Conservation (phyloP, 164 flowering plant species). For the Magnolia sinica region DNA sequence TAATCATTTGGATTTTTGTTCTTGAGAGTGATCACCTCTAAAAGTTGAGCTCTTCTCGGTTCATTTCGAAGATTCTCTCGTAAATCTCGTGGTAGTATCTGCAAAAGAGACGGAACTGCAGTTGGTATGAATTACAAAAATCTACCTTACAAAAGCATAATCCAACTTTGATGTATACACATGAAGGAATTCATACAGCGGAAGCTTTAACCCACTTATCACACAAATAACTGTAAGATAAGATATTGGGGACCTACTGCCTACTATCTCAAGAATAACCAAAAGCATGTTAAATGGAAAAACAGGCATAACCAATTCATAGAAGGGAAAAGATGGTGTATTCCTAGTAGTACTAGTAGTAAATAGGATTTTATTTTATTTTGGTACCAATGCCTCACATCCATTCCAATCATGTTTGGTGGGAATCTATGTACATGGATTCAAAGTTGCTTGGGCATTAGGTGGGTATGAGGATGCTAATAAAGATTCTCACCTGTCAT, state of each 20-base stretch:
- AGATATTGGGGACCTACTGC: too few relatives aligned
- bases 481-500: too few relatives aligned
- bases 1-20: too few relatives aligned
- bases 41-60: conserved; percentile 40
- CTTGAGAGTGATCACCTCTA: conserved; percentile 41
- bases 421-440: too few relatives aligned
- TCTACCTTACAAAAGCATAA: background rate
- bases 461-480: too few relatives aligned
- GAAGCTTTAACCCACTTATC: background rate
- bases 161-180: background rate
- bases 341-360: background rate
- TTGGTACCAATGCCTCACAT: too few relatives aligned
- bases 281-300: background rate
- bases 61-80: conserved; percentile 41
- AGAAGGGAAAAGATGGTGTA: background rate
- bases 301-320: background rate
- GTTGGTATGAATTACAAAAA: background rate
- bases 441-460: too few relatives aligned
- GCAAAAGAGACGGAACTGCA: conserved; percentile 8
- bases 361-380: background rate
- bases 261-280: too few relatives aligned
- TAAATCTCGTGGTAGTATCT: conserved; percentile 67
- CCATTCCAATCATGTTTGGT: too few relatives aligned
- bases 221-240: too few relatives aligned
- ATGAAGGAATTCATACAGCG: background rate